Evolutionary conservation across 768 basidiomycete genomes (phyloP), one percentile per base, ranked within the genome.

Genomic region (Hericium rajendrae): DNA sequence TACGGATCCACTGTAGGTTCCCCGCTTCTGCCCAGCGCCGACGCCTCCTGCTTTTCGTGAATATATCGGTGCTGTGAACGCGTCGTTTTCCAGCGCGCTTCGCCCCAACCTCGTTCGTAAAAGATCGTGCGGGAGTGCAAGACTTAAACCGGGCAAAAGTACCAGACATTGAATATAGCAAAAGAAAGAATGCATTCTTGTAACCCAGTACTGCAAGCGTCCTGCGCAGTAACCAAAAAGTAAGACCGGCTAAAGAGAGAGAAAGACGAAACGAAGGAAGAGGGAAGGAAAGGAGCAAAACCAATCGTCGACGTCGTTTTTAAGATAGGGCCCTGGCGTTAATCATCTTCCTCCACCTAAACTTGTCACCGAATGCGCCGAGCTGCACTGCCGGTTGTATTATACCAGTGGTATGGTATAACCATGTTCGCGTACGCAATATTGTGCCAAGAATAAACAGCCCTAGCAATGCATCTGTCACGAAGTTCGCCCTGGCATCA

Each of bases 11-110:
- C 52, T 56, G 52, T 56, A 46, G 1, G 28, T 38, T 11, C 55
- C 57, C 43, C 60, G 60, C 60, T 56, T 46, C 16, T 61, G 9
- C 32, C 40, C 28, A 46, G 32, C 11, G 22, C 28, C 40, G 11
- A 37, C 28, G 6, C 20, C 32, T n/a, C 22, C 49, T 4, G 20
- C n/a, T 46, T 24, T 60, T 38, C 56, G 41, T 37, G 53, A 51
- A 6, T 53, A 43, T 5, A 59, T 59, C 2, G 60, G 60, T 40
- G 60, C 32, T 24, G 60, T 43, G 39, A 61, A 59, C 20, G 48
- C 46, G n/a, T 51, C 50, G 22, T 50, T 56, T 24, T 20, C 22
- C 18, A n/a, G 22, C 4, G 20, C n/a, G 37, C 4, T 18, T 38
- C 54, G 24, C 13, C 6, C 37, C 11, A 38, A 51, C 3, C 20